A percentile compares a stretch with the other conserved stretches of the same genome.
phyloP scores from a whole-genome alignment of 768 basidiomycete species.

The Macrocybe gigantea region DNA sequence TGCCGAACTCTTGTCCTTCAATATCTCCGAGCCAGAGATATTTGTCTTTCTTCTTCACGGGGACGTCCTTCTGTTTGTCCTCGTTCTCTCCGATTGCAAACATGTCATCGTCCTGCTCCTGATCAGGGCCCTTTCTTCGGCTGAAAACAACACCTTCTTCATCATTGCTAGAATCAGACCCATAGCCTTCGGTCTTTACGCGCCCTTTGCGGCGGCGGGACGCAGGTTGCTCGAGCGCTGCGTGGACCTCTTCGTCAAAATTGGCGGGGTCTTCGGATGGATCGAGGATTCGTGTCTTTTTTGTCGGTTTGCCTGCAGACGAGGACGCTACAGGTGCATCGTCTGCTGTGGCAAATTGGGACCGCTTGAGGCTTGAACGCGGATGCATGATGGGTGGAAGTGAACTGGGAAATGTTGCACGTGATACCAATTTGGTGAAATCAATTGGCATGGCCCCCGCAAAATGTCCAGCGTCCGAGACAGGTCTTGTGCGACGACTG shows the following conservation, averaged over 20 bases:
- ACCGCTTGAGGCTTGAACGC: conserved; percentile 29
- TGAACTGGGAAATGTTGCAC: neutral
- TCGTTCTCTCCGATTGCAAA: conserved; percentile 65
- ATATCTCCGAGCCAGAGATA: conserved; percentile 90
- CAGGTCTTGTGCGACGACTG: no score
- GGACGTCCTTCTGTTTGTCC: conserved; percentile 37
- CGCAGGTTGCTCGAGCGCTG: conserved; percentile 61
- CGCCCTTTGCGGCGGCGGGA: conserved; percentile 55
- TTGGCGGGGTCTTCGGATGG: conserved; percentile 68
- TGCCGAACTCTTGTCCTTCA: conserved; percentile 91
- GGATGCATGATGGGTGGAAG: conserved; percentile 20
- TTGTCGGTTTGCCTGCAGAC: conserved; percentile 30
- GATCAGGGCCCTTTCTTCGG: conserved; percentile 53
- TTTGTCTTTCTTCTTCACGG: conserved; percentile 60
- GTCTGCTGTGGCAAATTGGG: conserved; percentile 19
- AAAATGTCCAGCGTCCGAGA: no score
- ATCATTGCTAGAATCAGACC: conserved; percentile 91
- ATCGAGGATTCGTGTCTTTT: conserved; percentile 78
- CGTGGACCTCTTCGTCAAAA: conserved; percentile 77
- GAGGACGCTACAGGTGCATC: conserved; percentile 14
- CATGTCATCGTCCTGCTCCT: conserved; percentile 66
- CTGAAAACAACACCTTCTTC: conserved; percentile 91
- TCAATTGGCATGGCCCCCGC: no score
- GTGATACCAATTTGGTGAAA: neutral
- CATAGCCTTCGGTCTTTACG: conserved; percentile 83